These are phyloP conservation scores for Penicillium cinerascens DNA, from an alignment of 495 filamentous ascomycete genomes.

Conservation along the genomic window DNA sequence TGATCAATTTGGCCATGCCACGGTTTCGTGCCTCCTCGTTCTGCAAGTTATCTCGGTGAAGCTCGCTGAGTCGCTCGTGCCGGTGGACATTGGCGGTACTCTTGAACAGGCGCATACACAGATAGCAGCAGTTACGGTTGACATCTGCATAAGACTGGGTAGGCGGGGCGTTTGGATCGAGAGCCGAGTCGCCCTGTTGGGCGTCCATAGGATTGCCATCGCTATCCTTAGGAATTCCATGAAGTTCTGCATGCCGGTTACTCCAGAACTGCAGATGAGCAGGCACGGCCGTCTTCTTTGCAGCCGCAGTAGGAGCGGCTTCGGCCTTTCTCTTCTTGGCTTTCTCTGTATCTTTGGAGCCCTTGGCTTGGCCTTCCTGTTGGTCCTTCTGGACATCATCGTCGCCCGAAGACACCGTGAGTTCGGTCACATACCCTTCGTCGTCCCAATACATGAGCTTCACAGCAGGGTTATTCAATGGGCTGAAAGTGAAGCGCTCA, in stretches of 20 bases:
- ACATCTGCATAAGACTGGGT: conserved; percentile 66
- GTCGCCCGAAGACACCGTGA: conserved; percentile 55
- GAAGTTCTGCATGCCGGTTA: conserved; percentile 80
- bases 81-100: conserved; percentile 62
- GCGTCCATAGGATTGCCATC: conserved; percentile 21
- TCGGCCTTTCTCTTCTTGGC: conserved; percentile 71
- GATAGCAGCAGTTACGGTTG: conserved; percentile 67
- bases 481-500: conserved; percentile 65
- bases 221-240: conserved; percentile 49
- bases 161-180: conserved; percentile 28
- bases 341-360: conserved; percentile 53
- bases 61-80: conserved; percentile 71
- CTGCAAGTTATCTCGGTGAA: conserved; percentile 69
- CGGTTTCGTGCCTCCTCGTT: conserved; percentile 47
- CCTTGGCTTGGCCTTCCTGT: conserved; percentile 38
- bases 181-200: conserved; percentile 5
- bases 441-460: conserved; percentile 84
- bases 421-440: conserved; percentile 67
- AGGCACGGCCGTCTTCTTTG: conserved; percentile 52
- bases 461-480: conserved; percentile 64
- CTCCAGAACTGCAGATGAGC: conserved; percentile 84
- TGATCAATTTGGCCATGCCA: conserved; percentile 7
- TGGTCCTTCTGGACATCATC: conserved; percentile 32
- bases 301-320: conserved; percentile 30
- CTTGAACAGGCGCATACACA: conserved; percentile 75